phyloP scores from a whole-genome alignment of 768 basidiomycete genomes.

The Panus rudis region DNA sequence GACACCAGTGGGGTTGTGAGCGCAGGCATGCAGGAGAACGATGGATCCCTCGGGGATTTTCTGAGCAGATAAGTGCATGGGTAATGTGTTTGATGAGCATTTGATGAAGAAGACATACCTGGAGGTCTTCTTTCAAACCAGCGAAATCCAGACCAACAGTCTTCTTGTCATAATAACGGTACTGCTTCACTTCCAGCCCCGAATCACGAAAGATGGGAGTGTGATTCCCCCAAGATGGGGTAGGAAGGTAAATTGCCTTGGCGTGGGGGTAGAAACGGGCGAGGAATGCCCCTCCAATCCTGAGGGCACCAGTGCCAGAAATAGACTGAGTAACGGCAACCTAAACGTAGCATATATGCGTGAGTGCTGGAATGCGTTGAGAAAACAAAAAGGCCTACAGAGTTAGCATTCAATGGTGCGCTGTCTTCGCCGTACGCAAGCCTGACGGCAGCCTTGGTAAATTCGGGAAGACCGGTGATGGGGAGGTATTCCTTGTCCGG shows the following conservation, averaged over 20 bases:
- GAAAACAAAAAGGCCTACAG: slow-evolving; percentile 40
- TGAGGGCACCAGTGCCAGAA: slow-evolving; percentile 95
- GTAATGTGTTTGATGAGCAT: not conserved
- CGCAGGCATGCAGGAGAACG: slow-evolving; percentile 92
- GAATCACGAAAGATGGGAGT: slow-evolving; percentile 90
- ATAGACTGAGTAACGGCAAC: slow-evolving; percentile 88
- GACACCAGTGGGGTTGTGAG: slow-evolving; percentile 98
- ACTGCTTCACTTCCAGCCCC: slow-evolving; percentile 85
- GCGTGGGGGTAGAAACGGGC: slow-evolving; percentile 82
- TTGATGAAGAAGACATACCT: slow-evolving; percentile 50
- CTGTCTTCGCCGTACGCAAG: slow-evolving; percentile 88
- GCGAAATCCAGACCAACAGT: slow-evolving; percentile 91
- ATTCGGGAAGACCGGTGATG: slow-evolving; percentile 84
- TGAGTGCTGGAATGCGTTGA: slow-evolving; percentile 4
- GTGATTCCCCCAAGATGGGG: slow-evolving; percentile 97
- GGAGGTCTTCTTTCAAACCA: slow-evolving; percentile 82
- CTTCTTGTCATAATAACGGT: slow-evolving; percentile 90
- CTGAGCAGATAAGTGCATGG: slow-evolving; percentile 26
- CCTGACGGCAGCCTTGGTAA: slow-evolving; percentile 81
- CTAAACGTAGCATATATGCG: slow-evolving; percentile 29
- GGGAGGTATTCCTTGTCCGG: slow-evolving; percentile 95
- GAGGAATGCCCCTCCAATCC: slow-evolving; percentile 91
- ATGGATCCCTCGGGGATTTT: slow-evolving; percentile 73
- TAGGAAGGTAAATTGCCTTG: slow-evolving; percentile 85
- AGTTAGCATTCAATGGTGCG: slow-evolving; percentile 57